These are phyloP conservation scores for Neocucurbitaria cava DNA, from an alignment of 2,329 filamentous ascomycete species.

Conservation along the genomic window DNA sequence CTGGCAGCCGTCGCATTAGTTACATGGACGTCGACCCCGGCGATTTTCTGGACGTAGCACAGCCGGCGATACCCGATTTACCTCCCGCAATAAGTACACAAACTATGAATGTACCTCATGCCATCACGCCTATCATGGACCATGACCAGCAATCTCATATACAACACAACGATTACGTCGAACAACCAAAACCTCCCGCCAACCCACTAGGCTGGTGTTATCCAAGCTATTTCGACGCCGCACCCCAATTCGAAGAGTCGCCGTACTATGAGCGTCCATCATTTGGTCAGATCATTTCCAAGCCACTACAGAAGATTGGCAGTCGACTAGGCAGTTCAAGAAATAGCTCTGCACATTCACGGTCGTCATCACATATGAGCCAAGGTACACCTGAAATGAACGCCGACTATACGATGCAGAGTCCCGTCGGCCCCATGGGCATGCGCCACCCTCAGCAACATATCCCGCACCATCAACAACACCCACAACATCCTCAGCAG, in stretches of 20 bases:
- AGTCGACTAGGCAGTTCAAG: conserved; percentile 35
- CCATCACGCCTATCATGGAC: conserved; percentile 27
- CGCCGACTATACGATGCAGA: conserved; percentile 32
- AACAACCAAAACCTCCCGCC: conserved; percentile 34
- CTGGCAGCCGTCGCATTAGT: conserved; percentile 40
- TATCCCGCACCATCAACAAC: conserved; percentile 21
- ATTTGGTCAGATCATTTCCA: conserved; percentile 43
- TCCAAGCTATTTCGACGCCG: conserved; percentile 45
- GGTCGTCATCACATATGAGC: conserved; percentile 30
- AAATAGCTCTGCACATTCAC: conserved; percentile 30
- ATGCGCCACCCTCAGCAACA: conserved; percentile 30
- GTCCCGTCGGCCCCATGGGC: conserved; percentile 22
- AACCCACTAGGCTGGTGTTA: conserved; percentile 44
- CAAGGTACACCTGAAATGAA: conserved; percentile 29
- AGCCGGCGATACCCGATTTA: conserved; percentile 38
- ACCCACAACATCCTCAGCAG: conserved; percentile 27
- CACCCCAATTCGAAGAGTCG: conserved; percentile 46
- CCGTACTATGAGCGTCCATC: conserved; percentile 46
- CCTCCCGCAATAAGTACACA: conserved; percentile 27
- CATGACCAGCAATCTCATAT: conserved; percentile 26
- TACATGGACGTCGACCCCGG: conserved; percentile 48
- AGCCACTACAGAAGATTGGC: conserved; percentile 43
- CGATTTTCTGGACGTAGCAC: conserved; percentile 36
- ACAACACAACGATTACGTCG: conserved; percentile 31
- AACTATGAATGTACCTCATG: conserved; percentile 25